Base-by-base conservation (phyloP, 2,329 filamentous ascomycete species). In the Aspergillus tanneri region DNA sequence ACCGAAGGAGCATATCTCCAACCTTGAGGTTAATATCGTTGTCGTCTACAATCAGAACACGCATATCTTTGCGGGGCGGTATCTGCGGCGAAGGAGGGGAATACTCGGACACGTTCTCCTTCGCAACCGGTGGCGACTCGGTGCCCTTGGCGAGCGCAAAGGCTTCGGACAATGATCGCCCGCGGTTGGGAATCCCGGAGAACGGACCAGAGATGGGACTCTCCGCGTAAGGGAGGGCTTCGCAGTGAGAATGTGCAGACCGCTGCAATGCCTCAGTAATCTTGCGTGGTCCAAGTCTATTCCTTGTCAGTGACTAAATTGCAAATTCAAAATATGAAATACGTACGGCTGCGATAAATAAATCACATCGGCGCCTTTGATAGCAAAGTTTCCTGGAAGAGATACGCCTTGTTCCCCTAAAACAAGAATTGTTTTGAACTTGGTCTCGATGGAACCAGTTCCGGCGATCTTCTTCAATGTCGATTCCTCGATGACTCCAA, bases 11-110 rank as follows among this genome's bases (percentile, higher is more conserved):
- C 0, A 1, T 6, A 7, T 2, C 4, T 30, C 48, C 22, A 30
- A 64, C 62, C 54, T 64, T 65, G 1, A 72, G 54, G 25, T 74
- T 73, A 41, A 74, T 71, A 3, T 67, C 62, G 42, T 73, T 73
- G 47, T 73, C 71, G 44, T 73, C 71, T 1, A 74, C 71, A 10
- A 74, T 59, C 5, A 73, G 56, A 11, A 72, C 58, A 47, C 60
- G 61, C 21, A 55, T 47, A 14, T 36, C 48, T 1, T 37, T 43
- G 11, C 30, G 7, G 3, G 21, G 16, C 16, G 47, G 24, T 5
- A 52, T 25, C 30, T 52, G 39, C 2, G 49, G 36, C 24, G 30
- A 27, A 5, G 45, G 30, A 11, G 39, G 43, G 7, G 34, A 43
- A 16, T 43, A 53, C 9, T 58, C 48, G n/a, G 47, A 50, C 5